Conservation (phyloP, 1,284 basidiomycete species). For the Blastosporella zonata region DNA sequence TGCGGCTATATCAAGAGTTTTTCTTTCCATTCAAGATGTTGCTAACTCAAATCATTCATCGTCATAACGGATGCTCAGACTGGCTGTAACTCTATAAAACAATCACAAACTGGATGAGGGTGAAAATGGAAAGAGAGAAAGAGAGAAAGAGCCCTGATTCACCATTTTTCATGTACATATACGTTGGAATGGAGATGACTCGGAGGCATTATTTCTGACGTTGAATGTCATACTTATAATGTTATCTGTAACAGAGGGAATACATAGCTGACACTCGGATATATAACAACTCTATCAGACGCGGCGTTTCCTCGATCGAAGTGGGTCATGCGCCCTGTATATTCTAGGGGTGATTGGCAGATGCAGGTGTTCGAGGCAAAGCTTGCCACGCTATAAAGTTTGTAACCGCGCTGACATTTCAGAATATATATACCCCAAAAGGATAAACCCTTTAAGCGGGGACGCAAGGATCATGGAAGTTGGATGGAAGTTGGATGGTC, state of each 20-base stretch:
- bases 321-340: conserved; percentile 10
- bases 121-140: no score
- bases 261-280: not conserved
- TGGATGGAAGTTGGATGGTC: not conserved
- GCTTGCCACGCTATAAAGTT: not conserved
- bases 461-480: not conserved
- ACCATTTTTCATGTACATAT: no score
- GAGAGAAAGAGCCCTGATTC: no score
- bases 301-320: conserved; percentile 21
- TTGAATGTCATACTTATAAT: no score
- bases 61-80: not conserved
- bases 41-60: not conserved
- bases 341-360: conserved; percentile 7
- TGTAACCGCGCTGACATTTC: not conserved
- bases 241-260: not conserved
- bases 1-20: not conserved
- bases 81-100: no score
- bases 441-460: conserved; percentile 6
- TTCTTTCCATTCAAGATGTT: not conserved
- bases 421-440: not conserved
- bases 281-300: conserved; percentile 21
- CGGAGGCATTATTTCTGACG: conserved; percentile 1
- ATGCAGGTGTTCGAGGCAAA: conserved; percentile 3
- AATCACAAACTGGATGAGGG: no score
- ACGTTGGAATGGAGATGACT: no score